A percentile compares a stretch with the other conserved stretches of the same genome.
phyloP scores from a whole-genome alignment of 768 basidiomycete genomes.

The Goffeauzyma gilvescens region DNA sequence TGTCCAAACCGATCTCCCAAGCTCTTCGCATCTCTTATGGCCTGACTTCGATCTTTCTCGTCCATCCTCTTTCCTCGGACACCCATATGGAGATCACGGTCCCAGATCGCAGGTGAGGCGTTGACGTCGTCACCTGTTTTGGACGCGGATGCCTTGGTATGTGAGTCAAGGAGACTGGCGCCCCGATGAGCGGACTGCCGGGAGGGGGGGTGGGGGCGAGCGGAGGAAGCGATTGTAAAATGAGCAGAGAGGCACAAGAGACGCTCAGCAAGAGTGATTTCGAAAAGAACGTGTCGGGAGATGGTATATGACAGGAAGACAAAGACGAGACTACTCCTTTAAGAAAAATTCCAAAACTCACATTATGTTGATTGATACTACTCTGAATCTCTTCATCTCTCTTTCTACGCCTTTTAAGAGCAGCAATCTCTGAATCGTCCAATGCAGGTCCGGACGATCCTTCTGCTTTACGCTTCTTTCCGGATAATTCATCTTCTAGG shows the following conservation, averaged over 20 bases:
- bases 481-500: constrained; percentile 82
- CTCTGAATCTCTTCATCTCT: constrained; percentile 50
- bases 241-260: neutral
- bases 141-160: constrained; percentile 11
- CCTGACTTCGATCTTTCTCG: constrained; percentile 54
- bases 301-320: neutral
- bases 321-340: neutral
- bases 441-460: constrained; percentile 29
- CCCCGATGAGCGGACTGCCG: constrained; percentile 18
- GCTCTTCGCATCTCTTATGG: constrained; percentile 62
- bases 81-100: constrained; percentile 75
- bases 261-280: no score
- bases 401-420: constrained; percentile 40
- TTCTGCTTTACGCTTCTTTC: constrained; percentile 56
- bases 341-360: constrained; percentile 12
- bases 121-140: constrained; percentile 23
- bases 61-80: constrained; percentile 76
- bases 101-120: constrained; percentile 61
- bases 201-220: neutral
- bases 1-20: constrained; percentile 66
- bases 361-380: constrained; percentile 54
- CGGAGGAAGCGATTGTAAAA: neutral
- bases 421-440: constrained; percentile 33
- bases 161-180: constrained; percentile 25
- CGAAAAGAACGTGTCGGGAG: no score